Base-by-base conservation (phyloP, 192 early-diverging fungal genomes). In the Coemansia sp. region DNA sequence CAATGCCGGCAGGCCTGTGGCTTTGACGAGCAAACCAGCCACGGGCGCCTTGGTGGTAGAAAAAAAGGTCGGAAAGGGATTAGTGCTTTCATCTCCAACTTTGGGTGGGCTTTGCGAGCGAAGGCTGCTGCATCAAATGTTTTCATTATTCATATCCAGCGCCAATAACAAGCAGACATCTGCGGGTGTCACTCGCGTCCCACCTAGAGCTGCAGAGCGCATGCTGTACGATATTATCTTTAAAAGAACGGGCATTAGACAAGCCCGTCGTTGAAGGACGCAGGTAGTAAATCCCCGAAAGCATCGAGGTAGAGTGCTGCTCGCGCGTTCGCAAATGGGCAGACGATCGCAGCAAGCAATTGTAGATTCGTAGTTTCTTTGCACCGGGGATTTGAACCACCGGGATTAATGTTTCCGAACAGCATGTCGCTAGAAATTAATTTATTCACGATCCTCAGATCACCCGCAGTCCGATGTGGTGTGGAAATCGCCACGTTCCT, bases 201-300 rank as follows among this genome's bases (percentile, higher is more conserved):
- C 25, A 5, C 21, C 43, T n/a, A 23, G 22, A 25, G 14, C 2
- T 45, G 12, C 22, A 10, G 23, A 2, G 14, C 25, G 6, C 9
- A n/a, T 15, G 43, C 21, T 45, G 43, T 19, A 26, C 23, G 26
- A 45, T 45, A 45, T 45, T 45, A 45, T 45, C 43, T 26, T 45
- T 45, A 8, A 45, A 45, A 45, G 43, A 28, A n/a, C 8, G 21
- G 12, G 19, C 21, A 14, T 45, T 23, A 14, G 19, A 17, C 5
- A 39, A 39, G 19, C 19, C n/a, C n/a, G n/a, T n/a, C n/a, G n/a
- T n/a, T n/a, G n/a, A n/a, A n/a, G n/a, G n/a, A n/a, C n/a, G 1
- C 32, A 35, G 9, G 32, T 35, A 35, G 32, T 35, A 35, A 35
- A 35, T 35, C 32, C 38, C 5, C 38, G 19, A 6, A 8, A 17